Conservation (phyloP, 768 basidiomycete species). For the Dioszegia crocea region DNA sequence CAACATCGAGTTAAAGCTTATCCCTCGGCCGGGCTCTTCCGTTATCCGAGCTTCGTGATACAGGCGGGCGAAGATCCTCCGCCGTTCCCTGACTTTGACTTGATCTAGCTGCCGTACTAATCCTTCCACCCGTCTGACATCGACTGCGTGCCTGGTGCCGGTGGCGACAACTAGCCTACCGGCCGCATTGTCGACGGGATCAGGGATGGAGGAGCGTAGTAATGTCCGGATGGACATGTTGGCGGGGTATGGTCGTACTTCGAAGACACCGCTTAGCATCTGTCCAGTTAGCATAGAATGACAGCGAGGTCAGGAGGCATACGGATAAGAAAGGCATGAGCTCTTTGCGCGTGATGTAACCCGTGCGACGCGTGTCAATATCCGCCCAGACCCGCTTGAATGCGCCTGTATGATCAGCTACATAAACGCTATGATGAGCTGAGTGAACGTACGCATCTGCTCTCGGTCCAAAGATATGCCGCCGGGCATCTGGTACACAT, state of each 20-base stretch:
- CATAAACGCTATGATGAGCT: not conserved
- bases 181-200: constrained; percentile 32
- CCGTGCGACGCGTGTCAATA: constrained; percentile 72
- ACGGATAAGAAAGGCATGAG: constrained; percentile 81
- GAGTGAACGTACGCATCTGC: constrained; percentile 65
- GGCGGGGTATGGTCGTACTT: constrained; percentile 74
- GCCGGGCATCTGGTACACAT: constrained; percentile 82
- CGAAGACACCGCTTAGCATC: constrained; percentile 81
- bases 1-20: constrained; percentile 88
- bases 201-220: constrained; percentile 54
- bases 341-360: constrained; percentile 65
- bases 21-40: constrained; percentile 68
- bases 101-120: constrained; percentile 66
- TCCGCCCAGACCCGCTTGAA: constrained; percentile 94
- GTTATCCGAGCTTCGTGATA: constrained; percentile 81
- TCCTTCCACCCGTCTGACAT: constrained; percentile 61
- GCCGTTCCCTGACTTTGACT: constrained; percentile 60
- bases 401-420: constrained; percentile 44
- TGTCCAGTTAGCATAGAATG: constrained; percentile 41
- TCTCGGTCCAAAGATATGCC: constrained; percentile 75
- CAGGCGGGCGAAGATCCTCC: constrained; percentile 67
- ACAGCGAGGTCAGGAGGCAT: constrained; percentile 24
- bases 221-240: constrained; percentile 65
- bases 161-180: constrained; percentile 21
- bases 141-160: constrained; percentile 52